Base-by-base conservation (phyloP, 495 filamentous ascomycete genomes). In the Penicillium coffeae region DNA sequence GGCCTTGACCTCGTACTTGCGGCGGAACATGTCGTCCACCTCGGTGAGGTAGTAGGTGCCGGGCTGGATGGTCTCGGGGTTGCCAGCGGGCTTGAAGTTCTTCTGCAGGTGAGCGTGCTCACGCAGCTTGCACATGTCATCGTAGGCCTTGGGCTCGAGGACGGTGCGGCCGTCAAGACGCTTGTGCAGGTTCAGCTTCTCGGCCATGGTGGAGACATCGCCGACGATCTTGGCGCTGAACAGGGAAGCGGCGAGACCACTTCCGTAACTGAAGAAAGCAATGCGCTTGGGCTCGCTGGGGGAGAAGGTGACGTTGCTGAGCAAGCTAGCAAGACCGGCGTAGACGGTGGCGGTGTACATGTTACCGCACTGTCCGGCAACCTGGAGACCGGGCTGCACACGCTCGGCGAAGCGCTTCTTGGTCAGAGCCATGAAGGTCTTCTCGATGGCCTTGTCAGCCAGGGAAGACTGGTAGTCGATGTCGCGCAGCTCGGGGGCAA, bases 271-370 rank as follows among this genome's bases (percentile, higher is more conserved):
- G 83, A 97, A 98, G 56, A 98, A 72, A 52, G 76, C 93, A 56
- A 98, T 78, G 46, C 88, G 83, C 85, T 94, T 95, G 57, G 89
- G 86, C 67, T 87, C 77, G 47, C 91, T 76, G 21, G 76, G 72
- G 40, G 82, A 83, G 62, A 81, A 82, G 52, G 78, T 73, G 46
- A 91, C 73, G 62, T 90, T 84, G 69, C 78, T 76, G 53, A 98
- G 63, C 49, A 97, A 65, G 56, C 83, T 85, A 65, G 82, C 80
- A 37, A 98, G 77, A 46, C 89, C 89, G 48, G 83, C 84, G 75
- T 90, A 98, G 56, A 98, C 88, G 64, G 89, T 95, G 41, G 86
- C 93, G 60, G 86, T 91, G 76, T 98, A 98, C 94, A 96, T 98
- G 80, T 98, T 98, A 69, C 93, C 94, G 70, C 90, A 96, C 74